phyloP scores from a whole-genome alignment of 2,329 filamentous ascomycete genomes.

The Cordyceps militaris region DNA sequence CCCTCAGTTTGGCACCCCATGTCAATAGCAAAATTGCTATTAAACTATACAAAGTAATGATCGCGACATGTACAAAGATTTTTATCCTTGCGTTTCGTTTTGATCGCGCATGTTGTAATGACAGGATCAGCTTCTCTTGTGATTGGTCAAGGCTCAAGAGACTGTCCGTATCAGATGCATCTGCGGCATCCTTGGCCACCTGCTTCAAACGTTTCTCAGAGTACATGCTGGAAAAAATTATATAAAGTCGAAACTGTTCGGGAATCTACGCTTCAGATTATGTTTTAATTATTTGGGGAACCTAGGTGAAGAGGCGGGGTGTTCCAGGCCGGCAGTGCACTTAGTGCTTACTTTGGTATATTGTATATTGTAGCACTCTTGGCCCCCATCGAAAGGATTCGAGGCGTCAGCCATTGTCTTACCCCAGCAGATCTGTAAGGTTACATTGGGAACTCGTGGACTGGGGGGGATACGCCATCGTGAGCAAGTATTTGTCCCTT shows the following conservation, averaged over 20 bases:
- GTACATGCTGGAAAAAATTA: not conserved
- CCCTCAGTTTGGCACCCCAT: slow-evolving; percentile 1
- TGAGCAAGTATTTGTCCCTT: not conserved
- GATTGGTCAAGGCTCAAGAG: not conserved
- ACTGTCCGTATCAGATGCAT: slow-evolving; percentile 2
- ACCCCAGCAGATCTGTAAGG: slow-evolving; percentile 5
- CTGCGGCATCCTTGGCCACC: not conserved
- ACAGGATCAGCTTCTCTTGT: slow-evolving; percentile 1
- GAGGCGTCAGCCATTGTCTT: not conserved
- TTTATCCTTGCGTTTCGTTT: slow-evolving; percentile 1
- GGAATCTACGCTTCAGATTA: no score
- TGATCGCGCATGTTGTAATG: not conserved
- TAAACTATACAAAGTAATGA: not conserved
- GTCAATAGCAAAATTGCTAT: not conserved
- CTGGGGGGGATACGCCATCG: not conserved
- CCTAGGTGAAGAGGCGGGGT: no score
- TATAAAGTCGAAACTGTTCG: no score
- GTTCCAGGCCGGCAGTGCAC: not conserved
- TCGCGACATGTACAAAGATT: not conserved
- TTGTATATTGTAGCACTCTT: not conserved
- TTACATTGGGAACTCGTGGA: slow-evolving; percentile 6
- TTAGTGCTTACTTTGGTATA: slow-evolving; percentile 10
- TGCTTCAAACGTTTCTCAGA: not conserved
- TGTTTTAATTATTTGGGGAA: no score
- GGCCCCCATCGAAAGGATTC: not conserved